These are phyloP conservation scores for Pelargonium myrrhifolium DNA, from an alignment of 441 rosid genomes.

Conservation along the genomic window DNA sequence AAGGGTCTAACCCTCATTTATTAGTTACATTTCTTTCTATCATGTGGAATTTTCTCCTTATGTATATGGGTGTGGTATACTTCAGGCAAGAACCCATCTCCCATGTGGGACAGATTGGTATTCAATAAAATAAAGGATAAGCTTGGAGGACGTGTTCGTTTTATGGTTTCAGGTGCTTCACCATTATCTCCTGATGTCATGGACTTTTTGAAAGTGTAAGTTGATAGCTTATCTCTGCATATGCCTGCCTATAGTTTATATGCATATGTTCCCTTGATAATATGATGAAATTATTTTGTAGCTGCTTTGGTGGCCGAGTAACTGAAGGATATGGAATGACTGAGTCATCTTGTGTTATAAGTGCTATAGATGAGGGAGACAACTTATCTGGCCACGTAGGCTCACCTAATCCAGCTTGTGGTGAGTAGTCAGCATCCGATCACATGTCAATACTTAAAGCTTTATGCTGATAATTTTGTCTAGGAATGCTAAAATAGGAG, in stretches of 20 bases:
- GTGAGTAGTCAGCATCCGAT: constrained; percentile 34
- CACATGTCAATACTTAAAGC: constrained; percentile 4
- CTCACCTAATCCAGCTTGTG: constrained; percentile 91
- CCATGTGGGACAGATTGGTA: constrained; percentile 97
- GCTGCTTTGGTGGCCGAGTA: constrained; percentile 81
- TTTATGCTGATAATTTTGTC: background rate
- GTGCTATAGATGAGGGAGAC: constrained; percentile 68
- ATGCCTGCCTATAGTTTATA: constrained; percentile 16
- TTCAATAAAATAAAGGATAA: constrained; percentile 84
- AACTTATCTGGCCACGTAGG: constrained; percentile 85
- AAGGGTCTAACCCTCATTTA: constrained; percentile 7
- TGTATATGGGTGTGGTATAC: constrained; percentile 8
- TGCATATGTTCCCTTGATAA: constrained; percentile 10
- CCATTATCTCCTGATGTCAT: constrained; percentile 94
- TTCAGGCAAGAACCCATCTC: constrained; percentile 89
- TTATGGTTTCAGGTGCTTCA: constrained; percentile 86
- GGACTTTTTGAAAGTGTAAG: constrained; percentile 92
- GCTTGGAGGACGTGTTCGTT: constrained; percentile 93
- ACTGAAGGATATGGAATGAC: constrained; percentile 99
- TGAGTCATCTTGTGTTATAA: constrained; percentile 81
- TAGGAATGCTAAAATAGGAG: background rate
- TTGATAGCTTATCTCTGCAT: constrained; percentile 17
- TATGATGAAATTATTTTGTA: constrained; percentile 28
- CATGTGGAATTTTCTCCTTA: constrained; percentile 14
- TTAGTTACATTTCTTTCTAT: constrained; percentile 8